Base-by-base conservation (phyloP, 2,329 filamentous ascomycete species). In the Pseudogymnoascus sp. region DNA sequence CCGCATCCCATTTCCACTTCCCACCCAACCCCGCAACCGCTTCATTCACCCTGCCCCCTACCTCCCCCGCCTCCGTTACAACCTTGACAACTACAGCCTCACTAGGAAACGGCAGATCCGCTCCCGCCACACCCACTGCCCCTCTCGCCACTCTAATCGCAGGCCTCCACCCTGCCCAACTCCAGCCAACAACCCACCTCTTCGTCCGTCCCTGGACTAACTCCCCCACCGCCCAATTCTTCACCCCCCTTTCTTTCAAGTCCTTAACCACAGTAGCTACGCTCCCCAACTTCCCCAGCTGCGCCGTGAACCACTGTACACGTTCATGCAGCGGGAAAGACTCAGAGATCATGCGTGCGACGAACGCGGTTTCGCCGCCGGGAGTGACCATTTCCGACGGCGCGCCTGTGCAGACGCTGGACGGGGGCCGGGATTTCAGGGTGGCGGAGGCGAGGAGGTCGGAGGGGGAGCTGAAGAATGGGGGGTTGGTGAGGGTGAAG, bases 401-500 rank as follows among this genome's bases (percentile, higher is more conserved):
- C 0, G 89, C 83, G 5, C 93, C 94, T 0, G 92, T 96, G 71
- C 85, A 85, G 59, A 88, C 86, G 0, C 89, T 88, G 63, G 84
- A 84, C 0, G 92, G 89, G 0, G 85, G 85, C 0, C 81, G 80
- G 2, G 80, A 75, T 73, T 97, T 96, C 38, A 80, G 75, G 14
- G 78, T 74, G 0, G 90, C 88, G 1, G 87, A 88, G 3, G 78
- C 76, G 2, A 81, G 68, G 75, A 97, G 83, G 60, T 95, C 91
- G 4, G 80, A 75, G 2, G 82, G 77, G 0, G 90, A 92, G n/a
- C 80, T 75, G 77, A 97, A 97, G 76, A 99, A 99, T 0, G 94
- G 94, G 0, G 94, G 94, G 68, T 99, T 99, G 67, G 89, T 93
- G 86, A 97, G 95, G 64, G 84, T 86, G 73, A 97, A 97, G 72